Conservation (phyloP, 495 filamentous ascomycete genomes). For the Aspergillus saccharolyticus region DNA sequence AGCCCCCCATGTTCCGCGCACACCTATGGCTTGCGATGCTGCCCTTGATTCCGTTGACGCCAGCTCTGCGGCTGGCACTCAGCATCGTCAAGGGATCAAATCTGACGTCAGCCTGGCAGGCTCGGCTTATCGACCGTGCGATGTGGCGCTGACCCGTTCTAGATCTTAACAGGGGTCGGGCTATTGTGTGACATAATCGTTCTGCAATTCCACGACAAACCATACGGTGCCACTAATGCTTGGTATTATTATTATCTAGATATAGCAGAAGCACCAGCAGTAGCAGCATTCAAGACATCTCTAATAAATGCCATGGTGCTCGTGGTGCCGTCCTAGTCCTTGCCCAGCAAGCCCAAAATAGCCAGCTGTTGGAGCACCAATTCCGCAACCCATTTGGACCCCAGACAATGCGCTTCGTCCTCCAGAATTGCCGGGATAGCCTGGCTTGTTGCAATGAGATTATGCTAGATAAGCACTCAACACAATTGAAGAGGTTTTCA, state of each 20-base stretch:
- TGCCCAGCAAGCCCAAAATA: not conserved
- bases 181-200: slow-evolving; percentile 6
- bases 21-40: not conserved
- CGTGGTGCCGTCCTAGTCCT: slow-evolving; percentile 1
- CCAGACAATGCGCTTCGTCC: not conserved
- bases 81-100: slow-evolving; percentile 4
- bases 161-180: not conserved
- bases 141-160: not conserved
- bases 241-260: not conserved
- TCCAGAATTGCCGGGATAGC: slow-evolving; percentile 5
- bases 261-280: not conserved
- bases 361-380: not conserved
- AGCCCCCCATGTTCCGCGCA: slow-evolving; percentile 5
- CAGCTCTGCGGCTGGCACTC: slow-evolving; percentile 3
- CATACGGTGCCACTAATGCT: not conserved
- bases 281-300: not conserved
- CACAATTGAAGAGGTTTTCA: no score
- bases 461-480: no score
- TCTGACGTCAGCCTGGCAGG: not conserved
- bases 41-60: slow-evolving; percentile 1
- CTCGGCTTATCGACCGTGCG: not conserved
- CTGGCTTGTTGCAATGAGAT: slow-evolving; percentile 6
- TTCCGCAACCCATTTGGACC: not conserved
- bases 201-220: slow-evolving; percentile 8
- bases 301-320: slow-evolving; percentile 1